Evolutionary conservation across 495 filamentous ascomycete genomes (phyloP), one percentile per base, ranked within the genome.

Genomic region (Trypethelium eluteriae): DNA sequence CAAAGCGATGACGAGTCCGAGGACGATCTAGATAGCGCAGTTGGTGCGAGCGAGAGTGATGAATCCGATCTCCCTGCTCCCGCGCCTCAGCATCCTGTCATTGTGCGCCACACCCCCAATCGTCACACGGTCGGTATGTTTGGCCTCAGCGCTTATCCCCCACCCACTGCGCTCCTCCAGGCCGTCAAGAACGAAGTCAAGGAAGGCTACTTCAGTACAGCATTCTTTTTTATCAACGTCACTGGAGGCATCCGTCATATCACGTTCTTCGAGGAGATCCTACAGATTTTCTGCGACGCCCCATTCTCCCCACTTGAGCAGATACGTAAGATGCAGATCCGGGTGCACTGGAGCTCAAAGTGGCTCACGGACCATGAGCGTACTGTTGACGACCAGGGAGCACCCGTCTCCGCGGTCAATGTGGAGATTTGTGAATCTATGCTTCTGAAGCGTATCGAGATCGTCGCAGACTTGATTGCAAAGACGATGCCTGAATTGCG

Each of bases 281-380:
- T 59, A 6, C 7, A 59, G 7, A 11, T 9, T 2, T 35, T 59
- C 18, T 34, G 25, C 18, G 25, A 35, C 3, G 32, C 53, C 11
- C 5, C 53, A 18, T 36, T 35, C 32, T 59, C 53, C 18, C 53
- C 53, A 59, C 5, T 59, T 14, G 53, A 59, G 32, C 53, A 59
- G 53, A 59, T 59, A 36, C 53, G 53, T 18, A 34, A 59, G 25
- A 36, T 36, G 7, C 53, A 59, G 25, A 59, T 59, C 53, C 7
- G 36, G 25, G 7, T 59, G 6, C 32, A 35, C 36, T 59, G 53
- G 53, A 59, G 32, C 32, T 59, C 53, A 14, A 59, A 59, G 18
- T 59, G 53, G 53, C 32, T 59, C 53, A 14, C 4, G n/a, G 32
- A 59, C 36, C 18, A 59, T 35, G 25, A 59, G 32, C 3, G 7